phyloP scores from a whole-genome alignment of 1,139 yeast genomes.

The Scheffersomyces illinoinensis region DNA sequence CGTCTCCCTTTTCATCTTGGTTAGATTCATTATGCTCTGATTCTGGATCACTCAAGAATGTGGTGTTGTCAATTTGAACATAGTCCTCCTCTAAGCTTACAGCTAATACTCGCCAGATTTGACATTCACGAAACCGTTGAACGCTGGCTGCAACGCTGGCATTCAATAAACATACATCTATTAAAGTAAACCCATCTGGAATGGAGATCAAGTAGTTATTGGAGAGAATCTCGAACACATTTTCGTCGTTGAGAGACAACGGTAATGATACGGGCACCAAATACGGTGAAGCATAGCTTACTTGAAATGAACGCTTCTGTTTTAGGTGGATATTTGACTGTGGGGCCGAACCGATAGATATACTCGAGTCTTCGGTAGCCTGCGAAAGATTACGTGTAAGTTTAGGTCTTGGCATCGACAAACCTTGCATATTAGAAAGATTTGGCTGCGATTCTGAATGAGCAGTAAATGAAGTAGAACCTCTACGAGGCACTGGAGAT shows the following conservation, averaged over 20 bases:
- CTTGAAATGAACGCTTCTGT: constrained; percentile 13
- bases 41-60: neutral
- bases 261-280: constrained; percentile 48
- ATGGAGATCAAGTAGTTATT: constrained; percentile 41
- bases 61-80: neutral
- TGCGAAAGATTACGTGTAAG: constrained; percentile 37
- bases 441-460: constrained; percentile 5
- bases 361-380: constrained; percentile 36
- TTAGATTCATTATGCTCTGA: constrained; percentile 7
- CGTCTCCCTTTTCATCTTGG: constrained; percentile 9
- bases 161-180: constrained; percentile 60
- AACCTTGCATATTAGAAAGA: constrained; percentile 4
- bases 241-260: constrained; percentile 42
- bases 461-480: constrained; percentile 7
- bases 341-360: constrained; percentile 18
- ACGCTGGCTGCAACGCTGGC: constrained; percentile 59
- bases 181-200: constrained; percentile 51
- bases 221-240: constrained; percentile 43
- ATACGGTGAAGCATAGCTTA: constrained; percentile 40
- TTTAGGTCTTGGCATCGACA: constrained; percentile 22
- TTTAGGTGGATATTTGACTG: constrained; percentile 6
- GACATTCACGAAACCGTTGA: constrained; percentile 57
- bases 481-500: constrained; percentile 15
- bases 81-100: constrained; percentile 53
- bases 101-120: constrained; percentile 68